A percentile compares a stretch with the other conserved stretches of the same genome.
Evolutionary conservation across 495 filamentous ascomycete genomes (phyloP).

Genomic region (Penicillium chermesinum): DNA sequence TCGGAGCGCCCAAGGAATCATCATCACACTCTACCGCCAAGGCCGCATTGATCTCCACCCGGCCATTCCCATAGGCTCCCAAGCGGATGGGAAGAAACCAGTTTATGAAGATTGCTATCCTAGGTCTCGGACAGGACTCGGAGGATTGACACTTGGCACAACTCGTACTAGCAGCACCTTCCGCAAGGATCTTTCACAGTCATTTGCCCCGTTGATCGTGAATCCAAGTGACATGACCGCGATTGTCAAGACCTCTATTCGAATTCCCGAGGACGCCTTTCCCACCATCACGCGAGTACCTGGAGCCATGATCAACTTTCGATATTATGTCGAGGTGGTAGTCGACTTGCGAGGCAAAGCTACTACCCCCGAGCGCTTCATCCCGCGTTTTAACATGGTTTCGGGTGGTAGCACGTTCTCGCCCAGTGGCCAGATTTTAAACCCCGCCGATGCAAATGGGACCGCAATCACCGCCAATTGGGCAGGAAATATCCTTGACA

Average conservation of each 20-base stretch:
- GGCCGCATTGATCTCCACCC: constrained; percentile 88
- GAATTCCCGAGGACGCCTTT: constrained; percentile 85
- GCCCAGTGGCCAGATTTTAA: constrained; percentile 45
- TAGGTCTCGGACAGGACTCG: constrained; percentile 63
- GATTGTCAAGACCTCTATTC: constrained; percentile 71
- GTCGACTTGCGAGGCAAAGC: constrained; percentile 87
- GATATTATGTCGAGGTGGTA: constrained; percentile 87
- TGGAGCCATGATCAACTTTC: constrained; percentile 87
- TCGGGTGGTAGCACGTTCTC: constrained; percentile 42
- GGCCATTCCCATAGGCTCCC: constrained; percentile 54
- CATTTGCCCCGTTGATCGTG: constrained; percentile 78
- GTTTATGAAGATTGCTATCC: constrained; percentile 82
- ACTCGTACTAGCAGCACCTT: constrained; percentile 80
- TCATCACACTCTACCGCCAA: constrained; percentile 87
- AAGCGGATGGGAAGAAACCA: constrained; percentile 58
- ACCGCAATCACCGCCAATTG: constrained; percentile 47
- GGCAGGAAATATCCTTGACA: constrained; percentile 80
- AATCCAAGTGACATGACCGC: constrained; percentile 73
- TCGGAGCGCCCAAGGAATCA: constrained; percentile 85
- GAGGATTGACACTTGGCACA: constrained; percentile 74
- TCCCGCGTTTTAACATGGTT: constrained; percentile 54
- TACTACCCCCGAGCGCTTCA: constrained; percentile 58
- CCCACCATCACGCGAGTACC: constrained; percentile 88
- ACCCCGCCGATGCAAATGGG: constrained; percentile 34
- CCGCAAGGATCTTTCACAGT: constrained; percentile 87